Conservation (phyloP, 768 basidiomycete genomes). For the Pleurotus tuoliensis region DNA sequence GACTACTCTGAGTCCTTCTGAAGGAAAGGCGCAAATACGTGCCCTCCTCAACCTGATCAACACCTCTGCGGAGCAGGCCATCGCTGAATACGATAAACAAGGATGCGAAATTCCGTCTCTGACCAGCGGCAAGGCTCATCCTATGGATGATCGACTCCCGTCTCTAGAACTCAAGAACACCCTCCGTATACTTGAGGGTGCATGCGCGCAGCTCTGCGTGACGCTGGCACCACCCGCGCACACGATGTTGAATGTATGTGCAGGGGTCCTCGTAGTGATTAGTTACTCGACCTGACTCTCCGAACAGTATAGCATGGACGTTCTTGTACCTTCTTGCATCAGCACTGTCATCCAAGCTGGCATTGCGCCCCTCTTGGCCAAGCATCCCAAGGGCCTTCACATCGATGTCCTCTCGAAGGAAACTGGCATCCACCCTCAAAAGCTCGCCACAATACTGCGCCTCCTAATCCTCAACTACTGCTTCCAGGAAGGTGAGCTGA, state of each 20-base stretch:
- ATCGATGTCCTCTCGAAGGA: slow-evolving; percentile 4
- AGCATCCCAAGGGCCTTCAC: slow-evolving; percentile 10
- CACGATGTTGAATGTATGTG: slow-evolving; percentile 15
- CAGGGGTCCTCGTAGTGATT: background rate
- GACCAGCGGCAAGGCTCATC: slow-evolving; percentile 1
- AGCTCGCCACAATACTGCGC: slow-evolving; percentile 9
- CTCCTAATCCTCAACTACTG: slow-evolving; percentile 1
- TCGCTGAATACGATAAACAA: slow-evolving; percentile 14
- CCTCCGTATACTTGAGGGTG: slow-evolving; percentile 16
- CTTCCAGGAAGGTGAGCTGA: slow-evolving; percentile 5
- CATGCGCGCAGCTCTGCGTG: slow-evolving; percentile 17
- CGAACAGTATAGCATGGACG: background rate
- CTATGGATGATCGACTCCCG: slow-evolving; percentile 3
- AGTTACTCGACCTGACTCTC: background rate
- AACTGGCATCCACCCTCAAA: slow-evolving; percentile 3
- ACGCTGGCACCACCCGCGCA: slow-evolving; percentile 14
- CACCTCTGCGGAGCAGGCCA: slow-evolving; percentile 16
- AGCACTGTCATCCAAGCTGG: background rate
- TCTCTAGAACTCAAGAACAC: slow-evolving; percentile 13
- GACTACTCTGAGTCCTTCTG: too few relatives aligned
- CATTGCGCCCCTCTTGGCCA: slow-evolving; percentile 1
- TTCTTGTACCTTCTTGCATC: background rate
- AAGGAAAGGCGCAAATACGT: slow-evolving; percentile 19
- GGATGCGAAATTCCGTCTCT: slow-evolving; percentile 11
- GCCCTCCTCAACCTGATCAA: slow-evolving; percentile 27